Evolutionary conservation across 2,329 filamentous ascomycete genomes (phyloP).

Genomic region (Phialocephala subalpina): DNA sequence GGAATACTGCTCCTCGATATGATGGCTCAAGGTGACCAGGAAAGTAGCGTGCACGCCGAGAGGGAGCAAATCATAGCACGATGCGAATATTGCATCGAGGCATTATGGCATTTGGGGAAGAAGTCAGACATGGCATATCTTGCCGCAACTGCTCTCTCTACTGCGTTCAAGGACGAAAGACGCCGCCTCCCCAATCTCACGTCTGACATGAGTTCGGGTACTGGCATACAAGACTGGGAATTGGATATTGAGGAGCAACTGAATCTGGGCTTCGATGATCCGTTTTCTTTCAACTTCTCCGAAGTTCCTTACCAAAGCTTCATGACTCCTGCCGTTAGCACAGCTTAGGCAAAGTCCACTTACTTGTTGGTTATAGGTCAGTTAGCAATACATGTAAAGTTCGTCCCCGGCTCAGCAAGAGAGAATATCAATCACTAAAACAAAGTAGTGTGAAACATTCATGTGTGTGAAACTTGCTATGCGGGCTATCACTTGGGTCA

Average conservation of each 20-base stretch:
- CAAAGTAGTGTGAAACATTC: neutral
- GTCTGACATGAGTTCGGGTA: neutral
- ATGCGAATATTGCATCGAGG: slow-evolving; percentile 58
- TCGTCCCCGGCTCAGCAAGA: neutral
- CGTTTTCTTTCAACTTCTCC: neutral
- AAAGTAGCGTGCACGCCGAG: too few relatives aligned
- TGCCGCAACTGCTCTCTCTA: slow-evolving; percentile 41
- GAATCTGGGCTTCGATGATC: neutral
- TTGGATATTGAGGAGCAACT: neutral
- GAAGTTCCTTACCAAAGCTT: neutral
- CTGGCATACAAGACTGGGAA: neutral
- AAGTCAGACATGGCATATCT: slow-evolving; percentile 61
- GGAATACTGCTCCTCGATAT: slow-evolving; percentile 46
- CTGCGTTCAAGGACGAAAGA: slow-evolving; percentile 1
- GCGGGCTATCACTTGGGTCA: too few relatives aligned
- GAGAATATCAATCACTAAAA: neutral
- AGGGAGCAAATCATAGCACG: slow-evolving; percentile 43
- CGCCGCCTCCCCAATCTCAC: neutral
- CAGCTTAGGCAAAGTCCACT: neutral
- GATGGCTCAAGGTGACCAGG: slow-evolving; percentile 30
- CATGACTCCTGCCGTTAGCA: neutral
- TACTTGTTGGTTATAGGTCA: neutral
- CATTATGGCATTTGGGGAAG: slow-evolving; percentile 61
- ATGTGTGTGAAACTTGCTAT: too few relatives aligned
- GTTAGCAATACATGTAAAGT: neutral